Evolutionary conservation across 2,329 filamentous ascomycete species (phyloP), one percentile per base, ranked within the genome.

Genomic region (Paramyrothecium roridum): DNA sequence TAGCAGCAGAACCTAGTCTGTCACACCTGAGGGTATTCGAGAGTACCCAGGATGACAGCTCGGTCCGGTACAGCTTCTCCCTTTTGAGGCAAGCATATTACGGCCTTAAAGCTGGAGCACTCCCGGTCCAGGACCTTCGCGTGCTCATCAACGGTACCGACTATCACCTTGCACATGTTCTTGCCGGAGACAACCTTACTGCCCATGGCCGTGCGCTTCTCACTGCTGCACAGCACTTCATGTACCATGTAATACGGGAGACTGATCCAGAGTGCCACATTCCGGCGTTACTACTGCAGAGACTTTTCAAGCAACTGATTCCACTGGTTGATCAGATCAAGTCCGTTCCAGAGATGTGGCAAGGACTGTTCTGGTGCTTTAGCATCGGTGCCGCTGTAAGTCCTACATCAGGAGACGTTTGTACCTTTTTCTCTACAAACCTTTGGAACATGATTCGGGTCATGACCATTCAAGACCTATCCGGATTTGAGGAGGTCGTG

Each of bases 61-160:
- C 34, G 3, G 48, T 60, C 16, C 47, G 47, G 34, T 52, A 48
- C 19, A 54, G 20, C 48, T 61, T 60, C 34, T 57, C 45, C 7
- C 34, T 59, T 10, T 26, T 59, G 2, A 52, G 59, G 3, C 58
- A 57, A 34, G 54, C 56, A 3, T 43, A 54, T 13, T 55, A 56
- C 12, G 51, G 58, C 2, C n/a, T 58, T 8, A 53, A 48, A 19
- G 40, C 49, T 8, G 11, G 47, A 22, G 45, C 56, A 7, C 51
- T 60, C 3, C 22, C 59, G 2, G 40, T 33, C 16, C 48, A 60
- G 8, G 58, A 59, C 21, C 57, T 61, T 30, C 53, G 58, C 17
- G 33, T 59, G 2, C 17, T 59, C 16, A 52, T 60, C 47, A 60
- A 61, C 17, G 54, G 52, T 7, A 48, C 53, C 17, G 56, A 61